Conservation (phyloP, 179 eudicot species). For the Nepenthes alata region DNA sequence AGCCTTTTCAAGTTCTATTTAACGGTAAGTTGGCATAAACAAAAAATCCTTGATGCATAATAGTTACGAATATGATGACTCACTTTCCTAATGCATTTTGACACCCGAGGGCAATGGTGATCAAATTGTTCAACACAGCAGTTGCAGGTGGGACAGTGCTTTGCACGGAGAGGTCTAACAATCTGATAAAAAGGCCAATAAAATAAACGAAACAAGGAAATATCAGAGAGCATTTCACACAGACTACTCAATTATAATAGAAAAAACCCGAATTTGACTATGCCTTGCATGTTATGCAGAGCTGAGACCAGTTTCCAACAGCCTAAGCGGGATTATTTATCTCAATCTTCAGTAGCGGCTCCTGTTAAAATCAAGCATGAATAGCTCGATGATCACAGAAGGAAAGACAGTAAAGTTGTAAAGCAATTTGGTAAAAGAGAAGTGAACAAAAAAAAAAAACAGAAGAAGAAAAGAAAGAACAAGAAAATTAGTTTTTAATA, state of each 20-base stretch:
- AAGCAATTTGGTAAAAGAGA: neutral
- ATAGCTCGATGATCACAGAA: too few relatives aligned
- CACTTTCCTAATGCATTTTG: conserved; percentile 88
- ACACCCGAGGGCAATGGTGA: conserved; percentile 98
- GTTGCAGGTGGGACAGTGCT: conserved; percentile 93
- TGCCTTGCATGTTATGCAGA: conserved; percentile 98
- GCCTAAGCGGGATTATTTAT: conserved; percentile 68
- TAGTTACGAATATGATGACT: neutral
- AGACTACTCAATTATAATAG: neutral
- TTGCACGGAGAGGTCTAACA: conserved; percentile 92
- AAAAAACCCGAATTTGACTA: conserved; percentile 1
- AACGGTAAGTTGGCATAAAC: too few relatives aligned
- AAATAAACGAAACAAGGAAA: conserved; percentile 11
- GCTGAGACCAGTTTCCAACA: conserved; percentile 98
- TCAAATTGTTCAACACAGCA: conserved; percentile 98
- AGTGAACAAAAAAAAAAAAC: neutral
- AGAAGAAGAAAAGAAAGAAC: neutral
- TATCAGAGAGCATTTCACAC: conserved; percentile 1
- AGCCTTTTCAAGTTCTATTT: too few relatives aligned
- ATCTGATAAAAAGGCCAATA: conserved; percentile 31
- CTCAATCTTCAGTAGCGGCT: conserved; percentile 80
- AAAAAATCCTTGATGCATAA: neutral
- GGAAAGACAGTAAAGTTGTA: too few relatives aligned
- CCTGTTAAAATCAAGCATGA: conserved; percentile 26
- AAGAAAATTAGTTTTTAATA: too few relatives aligned